Conservation (phyloP, 306 rosid genomes). For the Pterocarpus macrocarpus region DNA sequence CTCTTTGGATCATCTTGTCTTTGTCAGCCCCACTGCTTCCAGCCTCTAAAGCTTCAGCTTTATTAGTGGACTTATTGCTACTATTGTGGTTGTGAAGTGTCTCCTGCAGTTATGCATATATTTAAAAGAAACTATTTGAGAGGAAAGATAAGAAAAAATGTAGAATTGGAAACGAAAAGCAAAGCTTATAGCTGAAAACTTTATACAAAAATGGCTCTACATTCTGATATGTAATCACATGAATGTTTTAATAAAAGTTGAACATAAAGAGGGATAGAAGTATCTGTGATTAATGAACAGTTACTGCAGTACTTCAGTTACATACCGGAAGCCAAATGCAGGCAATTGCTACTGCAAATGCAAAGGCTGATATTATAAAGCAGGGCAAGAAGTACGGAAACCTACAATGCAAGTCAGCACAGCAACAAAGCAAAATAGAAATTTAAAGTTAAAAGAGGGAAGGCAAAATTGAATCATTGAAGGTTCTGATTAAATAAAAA, state of each 20-base stretch:
- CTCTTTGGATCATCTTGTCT: conserved; percentile 24
- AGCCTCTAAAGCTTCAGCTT: conserved; percentile 58
- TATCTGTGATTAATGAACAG: not conserved
- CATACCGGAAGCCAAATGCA: conserved; percentile 65
- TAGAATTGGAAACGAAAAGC: not conserved
- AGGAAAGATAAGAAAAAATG: not conserved
- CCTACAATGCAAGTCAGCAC: conserved; percentile 43
- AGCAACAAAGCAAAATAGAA: not conserved
- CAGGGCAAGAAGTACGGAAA: conserved; percentile 59
- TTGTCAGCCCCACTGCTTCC: conserved; percentile 43
- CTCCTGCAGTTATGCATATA: conserved; percentile 62
- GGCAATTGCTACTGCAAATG: conserved; percentile 44
- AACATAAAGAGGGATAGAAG: not conserved
- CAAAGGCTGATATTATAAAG: conserved; percentile 49
- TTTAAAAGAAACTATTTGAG: not conserved
- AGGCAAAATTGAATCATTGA: not conserved
- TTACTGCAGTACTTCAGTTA: not conserved
- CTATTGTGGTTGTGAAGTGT: conserved; percentile 73
- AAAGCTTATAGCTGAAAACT: not conserved
- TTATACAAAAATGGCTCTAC: not conserved
- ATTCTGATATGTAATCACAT: not conserved
- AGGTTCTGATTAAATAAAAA: not conserved
- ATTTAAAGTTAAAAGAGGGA: not conserved
- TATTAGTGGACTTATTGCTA: conserved; percentile 32
- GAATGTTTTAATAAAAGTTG: not conserved